Conservation (phyloP, 73 alveolate species). For the Paramecium bursaria region DNA sequence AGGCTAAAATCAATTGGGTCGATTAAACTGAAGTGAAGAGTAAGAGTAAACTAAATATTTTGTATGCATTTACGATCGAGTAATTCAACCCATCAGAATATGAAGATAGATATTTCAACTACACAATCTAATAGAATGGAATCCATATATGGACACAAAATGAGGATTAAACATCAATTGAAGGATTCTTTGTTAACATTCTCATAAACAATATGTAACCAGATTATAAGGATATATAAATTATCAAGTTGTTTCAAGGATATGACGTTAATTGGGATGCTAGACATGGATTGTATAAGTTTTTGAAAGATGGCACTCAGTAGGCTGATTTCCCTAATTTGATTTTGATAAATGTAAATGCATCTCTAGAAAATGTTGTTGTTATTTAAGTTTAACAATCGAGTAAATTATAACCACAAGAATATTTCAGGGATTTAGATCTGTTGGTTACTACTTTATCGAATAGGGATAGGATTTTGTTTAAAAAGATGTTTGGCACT, state of each 20-base stretch:
- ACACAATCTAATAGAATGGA: not conserved
- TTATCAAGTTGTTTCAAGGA: conserved; percentile 5
- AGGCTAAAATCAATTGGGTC: conserved; percentile 18
- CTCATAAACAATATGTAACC: not conserved
- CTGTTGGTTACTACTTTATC: not conserved
- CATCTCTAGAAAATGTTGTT: not conserved
- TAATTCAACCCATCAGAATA: conserved; percentile 13
- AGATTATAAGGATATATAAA: not conserved
- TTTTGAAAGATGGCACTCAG: not conserved
- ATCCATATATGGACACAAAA: not conserved
- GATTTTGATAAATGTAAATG: not conserved
- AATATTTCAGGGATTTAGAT: conserved; percentile 7
- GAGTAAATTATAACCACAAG: conserved; percentile 6
- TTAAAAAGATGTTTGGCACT: conserved; percentile 20
- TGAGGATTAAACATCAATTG: conserved; percentile 45
- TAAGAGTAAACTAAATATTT: not conserved
- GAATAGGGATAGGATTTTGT: not conserved
- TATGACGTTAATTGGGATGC: conserved; percentile 33
- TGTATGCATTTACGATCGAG: conserved; percentile 40
- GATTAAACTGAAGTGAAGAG: not conserved
- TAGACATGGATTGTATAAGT: not conserved
- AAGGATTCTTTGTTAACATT: conserved; percentile 18
- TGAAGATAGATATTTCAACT: conserved; percentile 26
- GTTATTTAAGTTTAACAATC: conserved; percentile 6
- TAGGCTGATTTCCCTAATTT: not conserved